Conservation (phyloP, 2,329 filamentous ascomycete genomes). For the Xylaria arbuscula region DNA sequence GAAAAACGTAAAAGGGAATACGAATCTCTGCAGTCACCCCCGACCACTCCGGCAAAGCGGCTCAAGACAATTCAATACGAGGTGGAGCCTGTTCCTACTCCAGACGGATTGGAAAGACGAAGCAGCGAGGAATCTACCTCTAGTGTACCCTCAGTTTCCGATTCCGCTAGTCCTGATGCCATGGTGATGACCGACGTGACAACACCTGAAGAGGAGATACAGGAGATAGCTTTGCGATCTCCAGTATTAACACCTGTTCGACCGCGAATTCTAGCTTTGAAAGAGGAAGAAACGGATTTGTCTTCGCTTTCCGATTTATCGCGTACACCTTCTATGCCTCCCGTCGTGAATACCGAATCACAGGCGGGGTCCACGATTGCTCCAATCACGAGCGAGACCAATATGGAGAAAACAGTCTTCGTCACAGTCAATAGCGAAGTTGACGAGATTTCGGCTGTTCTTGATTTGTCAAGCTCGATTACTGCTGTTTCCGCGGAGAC, state of each 20-base stretch:
- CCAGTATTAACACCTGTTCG: slow-evolving; percentile 51
- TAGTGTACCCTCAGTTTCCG: slow-evolving; percentile 49
- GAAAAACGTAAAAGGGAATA: slow-evolving; percentile 57
- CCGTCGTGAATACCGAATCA: slow-evolving; percentile 15
- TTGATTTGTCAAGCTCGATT: slow-evolving; percentile 31
- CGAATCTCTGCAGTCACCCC: slow-evolving; percentile 63
- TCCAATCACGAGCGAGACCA: background rate
- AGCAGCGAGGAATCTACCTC: slow-evolving; percentile 53
- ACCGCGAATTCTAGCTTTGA: slow-evolving; percentile 45
- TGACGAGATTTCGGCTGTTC: slow-evolving; percentile 24
- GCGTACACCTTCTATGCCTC: slow-evolving; percentile 34
- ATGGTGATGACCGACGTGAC: slow-evolving; percentile 59
- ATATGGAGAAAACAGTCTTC: slow-evolving; percentile 13
- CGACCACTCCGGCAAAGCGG: slow-evolving; percentile 66
- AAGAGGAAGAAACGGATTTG: slow-evolving; percentile 50
- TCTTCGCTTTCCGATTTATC: slow-evolving; percentile 43
- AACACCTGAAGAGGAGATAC: slow-evolving; percentile 61
- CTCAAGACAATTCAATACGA: slow-evolving; percentile 54
- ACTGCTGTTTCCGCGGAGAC: slow-evolving; percentile 26
- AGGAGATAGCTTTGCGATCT: slow-evolving; percentile 53
- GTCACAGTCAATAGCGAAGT: slow-evolving; percentile 14
- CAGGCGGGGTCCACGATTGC: slow-evolving; percentile 7
- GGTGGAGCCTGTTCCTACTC: slow-evolving; percentile 46
- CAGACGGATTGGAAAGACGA: slow-evolving; percentile 51
- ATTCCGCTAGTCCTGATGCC: slow-evolving; percentile 48